These are phyloP conservation scores for Trichoderma semiorbis DNA, from an alignment of 2,329 filamentous ascomycete genomes.

Conservation along the genomic window DNA sequence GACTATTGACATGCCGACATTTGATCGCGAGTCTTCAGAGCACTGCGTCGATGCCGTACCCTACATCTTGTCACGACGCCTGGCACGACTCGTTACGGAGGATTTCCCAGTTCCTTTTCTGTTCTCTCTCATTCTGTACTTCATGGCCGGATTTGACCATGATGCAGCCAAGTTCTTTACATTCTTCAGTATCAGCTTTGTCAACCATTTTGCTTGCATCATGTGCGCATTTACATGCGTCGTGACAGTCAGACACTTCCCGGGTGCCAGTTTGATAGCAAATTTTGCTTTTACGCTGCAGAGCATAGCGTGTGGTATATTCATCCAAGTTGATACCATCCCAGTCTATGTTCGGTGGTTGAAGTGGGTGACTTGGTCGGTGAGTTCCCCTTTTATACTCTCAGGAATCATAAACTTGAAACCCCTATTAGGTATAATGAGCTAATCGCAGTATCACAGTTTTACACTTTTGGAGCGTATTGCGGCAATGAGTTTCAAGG, in stretches of 20 bases:
- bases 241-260: slow-evolving; percentile 62
- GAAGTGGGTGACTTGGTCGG: slow-evolving; percentile 63
- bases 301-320: slow-evolving; percentile 71
- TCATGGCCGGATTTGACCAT: slow-evolving; percentile 70
- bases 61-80: slow-evolving; percentile 65
- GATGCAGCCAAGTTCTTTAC: slow-evolving; percentile 64
- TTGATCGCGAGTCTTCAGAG: slow-evolving; percentile 72
- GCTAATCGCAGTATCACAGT: slow-evolving; percentile 36
- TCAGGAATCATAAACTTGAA: background rate
- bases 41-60: slow-evolving; percentile 67
- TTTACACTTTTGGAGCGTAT: slow-evolving; percentile 69
- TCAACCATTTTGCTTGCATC: slow-evolving; percentile 71
- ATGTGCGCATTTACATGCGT: slow-evolving; percentile 68
- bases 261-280: slow-evolving; percentile 66
- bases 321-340: slow-evolving; percentile 69
- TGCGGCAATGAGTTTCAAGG: slow-evolving; percentile 69
- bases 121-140: slow-evolving; percentile 70
- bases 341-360: slow-evolving; percentile 76
- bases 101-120: slow-evolving; percentile 70
- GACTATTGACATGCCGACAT: slow-evolving; percentile 70
- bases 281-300: slow-evolving; percentile 73
- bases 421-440: background rate
- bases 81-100: slow-evolving; percentile 67
- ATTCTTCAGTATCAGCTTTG: slow-evolving; percentile 65
- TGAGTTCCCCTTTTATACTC: slow-evolving; percentile 29